These are phyloP conservation scores for Xylogone sp. DNA, from an alignment of 2,329 filamentous ascomycete genomes.

Conservation along the genomic window DNA sequence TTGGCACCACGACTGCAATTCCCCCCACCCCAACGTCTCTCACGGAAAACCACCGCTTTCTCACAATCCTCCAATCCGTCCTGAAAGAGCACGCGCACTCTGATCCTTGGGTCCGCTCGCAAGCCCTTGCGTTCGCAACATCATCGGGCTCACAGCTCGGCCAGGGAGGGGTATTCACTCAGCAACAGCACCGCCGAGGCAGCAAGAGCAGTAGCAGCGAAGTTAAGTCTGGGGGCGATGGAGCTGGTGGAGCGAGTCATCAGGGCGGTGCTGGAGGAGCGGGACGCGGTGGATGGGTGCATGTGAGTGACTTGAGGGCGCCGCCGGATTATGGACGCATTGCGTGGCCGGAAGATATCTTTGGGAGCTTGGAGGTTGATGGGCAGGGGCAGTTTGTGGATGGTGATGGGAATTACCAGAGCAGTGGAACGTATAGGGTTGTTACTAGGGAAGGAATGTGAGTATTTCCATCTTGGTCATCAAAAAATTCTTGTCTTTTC, in stretches of 20 bases:
- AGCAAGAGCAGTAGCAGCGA: constrained; percentile 3
- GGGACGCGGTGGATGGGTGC: constrained; percentile 59
- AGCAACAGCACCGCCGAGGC: constrained; percentile 31
- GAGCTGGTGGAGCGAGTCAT: constrained; percentile 51
- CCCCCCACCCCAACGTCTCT: constrained; percentile 61
- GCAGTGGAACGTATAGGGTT: constrained; percentile 60
- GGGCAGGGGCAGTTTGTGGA: constrained; percentile 50
- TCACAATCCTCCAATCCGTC: constrained; percentile 55
- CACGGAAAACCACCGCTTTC: constrained; percentile 54
- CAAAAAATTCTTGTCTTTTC: too few relatives aligned
- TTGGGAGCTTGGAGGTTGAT: constrained; percentile 65
- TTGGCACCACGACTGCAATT: constrained; percentile 55
- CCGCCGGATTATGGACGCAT: constrained; percentile 65
- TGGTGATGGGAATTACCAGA: constrained; percentile 47
- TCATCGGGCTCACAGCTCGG: constrained; percentile 51
- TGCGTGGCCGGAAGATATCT: constrained; percentile 66
- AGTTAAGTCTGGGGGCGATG: constrained; percentile 34
- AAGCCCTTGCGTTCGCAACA: constrained; percentile 58
- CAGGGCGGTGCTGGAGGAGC: constrained; percentile 60
- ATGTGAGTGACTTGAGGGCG: constrained; percentile 61
- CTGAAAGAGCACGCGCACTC: constrained; percentile 49
- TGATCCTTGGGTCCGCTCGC: constrained; percentile 52
- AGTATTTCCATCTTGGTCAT: too few relatives aligned
- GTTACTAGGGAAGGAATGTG: constrained; percentile 65
- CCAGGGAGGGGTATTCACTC: constrained; percentile 48